These are phyloP conservation scores for Verbena officinalis DNA, from an alignment of 257 asterid genomes.

Conservation along the genomic window DNA sequence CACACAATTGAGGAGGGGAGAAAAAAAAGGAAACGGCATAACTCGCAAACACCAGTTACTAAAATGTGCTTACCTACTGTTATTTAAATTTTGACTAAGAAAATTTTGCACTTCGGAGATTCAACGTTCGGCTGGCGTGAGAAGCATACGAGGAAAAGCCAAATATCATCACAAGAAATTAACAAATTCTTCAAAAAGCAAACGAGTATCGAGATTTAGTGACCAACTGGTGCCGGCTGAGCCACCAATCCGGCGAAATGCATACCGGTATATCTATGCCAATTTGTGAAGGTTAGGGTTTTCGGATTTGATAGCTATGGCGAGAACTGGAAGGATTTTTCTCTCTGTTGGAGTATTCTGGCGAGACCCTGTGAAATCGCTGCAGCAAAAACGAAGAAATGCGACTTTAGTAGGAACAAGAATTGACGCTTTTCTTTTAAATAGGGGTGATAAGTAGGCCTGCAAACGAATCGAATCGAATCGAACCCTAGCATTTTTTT, in stretches of 20 bases:
- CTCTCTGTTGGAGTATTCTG: background rate
- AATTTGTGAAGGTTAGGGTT: background rate
- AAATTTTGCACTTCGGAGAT: background rate
- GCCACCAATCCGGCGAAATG: background rate
- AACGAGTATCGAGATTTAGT: background rate
- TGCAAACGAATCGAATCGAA: no score
- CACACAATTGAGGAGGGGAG: background rate
- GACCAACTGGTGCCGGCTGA: background rate
- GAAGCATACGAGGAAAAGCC: background rate
- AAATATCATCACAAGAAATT: background rate
- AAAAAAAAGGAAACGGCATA: background rate
- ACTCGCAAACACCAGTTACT: background rate
- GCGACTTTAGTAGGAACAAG: background rate
- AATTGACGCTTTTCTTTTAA: background rate
- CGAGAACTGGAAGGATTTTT: background rate
- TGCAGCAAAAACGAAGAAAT: background rate
- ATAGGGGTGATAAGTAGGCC: no score
- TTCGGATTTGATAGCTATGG: background rate
- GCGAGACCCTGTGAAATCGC: background rate
- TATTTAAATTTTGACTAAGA: background rate
- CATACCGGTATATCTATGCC: no score
- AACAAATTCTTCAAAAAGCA: conserved; percentile 8
- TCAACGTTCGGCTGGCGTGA: background rate
- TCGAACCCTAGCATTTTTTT: no score
- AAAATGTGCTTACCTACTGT: background rate